phyloP scores from a whole-genome alignment of 2,329 filamentous ascomycete species.

The Penicillium sp. region DNA sequence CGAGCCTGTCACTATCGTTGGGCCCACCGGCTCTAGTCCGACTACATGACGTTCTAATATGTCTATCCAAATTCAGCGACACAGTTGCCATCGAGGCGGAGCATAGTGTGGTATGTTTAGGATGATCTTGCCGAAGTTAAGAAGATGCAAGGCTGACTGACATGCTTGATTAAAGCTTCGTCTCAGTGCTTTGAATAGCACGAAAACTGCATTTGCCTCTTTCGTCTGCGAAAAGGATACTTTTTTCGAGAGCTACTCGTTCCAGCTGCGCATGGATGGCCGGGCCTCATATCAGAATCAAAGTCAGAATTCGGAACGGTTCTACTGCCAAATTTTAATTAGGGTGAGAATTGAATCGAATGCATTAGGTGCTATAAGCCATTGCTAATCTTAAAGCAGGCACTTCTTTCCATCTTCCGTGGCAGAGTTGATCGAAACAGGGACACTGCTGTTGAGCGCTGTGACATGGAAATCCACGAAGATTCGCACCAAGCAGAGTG shows the following conservation, averaged over 20 bases:
- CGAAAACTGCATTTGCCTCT: slow-evolving; percentile 67
- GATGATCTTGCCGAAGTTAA: neutral
- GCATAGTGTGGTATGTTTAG: slow-evolving; percentile 55
- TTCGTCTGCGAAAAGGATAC: slow-evolving; percentile 58
- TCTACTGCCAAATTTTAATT: slow-evolving; percentile 64
- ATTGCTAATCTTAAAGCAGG: slow-evolving; percentile 25
- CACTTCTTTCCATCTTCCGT: slow-evolving; percentile 67
- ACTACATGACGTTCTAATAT: slow-evolving; percentile 63
- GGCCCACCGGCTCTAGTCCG: slow-evolving; percentile 59
- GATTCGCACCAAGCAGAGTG: slow-evolving; percentile 61
- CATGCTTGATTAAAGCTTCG: slow-evolving; percentile 53
- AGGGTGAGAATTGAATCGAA: slow-evolving; percentile 46
- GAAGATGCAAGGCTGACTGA: slow-evolving; percentile 10
- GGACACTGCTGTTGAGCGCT: slow-evolving; percentile 64
- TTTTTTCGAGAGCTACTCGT: slow-evolving; percentile 66
- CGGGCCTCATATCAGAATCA: slow-evolving; percentile 10
- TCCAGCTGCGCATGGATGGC: slow-evolving; percentile 38
- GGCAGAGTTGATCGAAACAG: slow-evolving; percentile 61
- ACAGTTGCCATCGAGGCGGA: slow-evolving; percentile 65
- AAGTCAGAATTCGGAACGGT: slow-evolving; percentile 43
- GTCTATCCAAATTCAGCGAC: slow-evolving; percentile 67
- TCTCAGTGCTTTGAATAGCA: slow-evolving; percentile 64
- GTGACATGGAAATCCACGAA: slow-evolving; percentile 65
- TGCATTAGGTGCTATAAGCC: neutral
- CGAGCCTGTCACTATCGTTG: slow-evolving; percentile 56